Evolutionary conservation across 2,329 filamentous ascomycete species (phyloP).

Genomic region (Uncinocarpus reesii): DNA sequence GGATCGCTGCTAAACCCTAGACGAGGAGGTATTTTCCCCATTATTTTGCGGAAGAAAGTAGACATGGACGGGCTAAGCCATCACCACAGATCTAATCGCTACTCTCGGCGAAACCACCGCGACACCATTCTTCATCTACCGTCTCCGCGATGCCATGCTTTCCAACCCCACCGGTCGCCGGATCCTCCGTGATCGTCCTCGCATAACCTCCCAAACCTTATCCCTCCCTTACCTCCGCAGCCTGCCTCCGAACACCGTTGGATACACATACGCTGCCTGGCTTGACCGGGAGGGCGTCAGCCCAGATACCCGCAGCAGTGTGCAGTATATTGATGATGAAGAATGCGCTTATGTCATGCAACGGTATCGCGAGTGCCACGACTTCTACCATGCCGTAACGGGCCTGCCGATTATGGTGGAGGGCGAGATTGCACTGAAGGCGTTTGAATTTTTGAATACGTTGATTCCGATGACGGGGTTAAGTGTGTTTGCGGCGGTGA

Average conservation of each 20-base stretch:
- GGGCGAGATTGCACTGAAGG: slow-evolving; percentile 94
- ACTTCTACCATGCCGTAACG: slow-evolving; percentile 93
- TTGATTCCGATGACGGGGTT: slow-evolving; percentile 89
- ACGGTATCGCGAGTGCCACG: slow-evolving; percentile 91
- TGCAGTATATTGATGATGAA: slow-evolving; percentile 85
- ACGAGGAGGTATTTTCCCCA: slow-evolving; percentile 54
- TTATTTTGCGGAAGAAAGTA: too few species aligned
- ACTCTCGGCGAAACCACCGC: slow-evolving; percentile 89
- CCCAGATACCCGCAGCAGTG: slow-evolving; percentile 71
- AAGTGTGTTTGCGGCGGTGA: slow-evolving; percentile 60
- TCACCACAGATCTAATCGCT: slow-evolving; percentile 85
- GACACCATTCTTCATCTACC: slow-evolving; percentile 87
- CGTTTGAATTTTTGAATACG: slow-evolving; percentile 94
- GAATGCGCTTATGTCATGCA: slow-evolving; percentile 99
- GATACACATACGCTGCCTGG: slow-evolving; percentile 75
- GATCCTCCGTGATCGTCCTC: slow-evolving; percentile 80
- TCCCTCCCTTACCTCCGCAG: slow-evolving; percentile 59
- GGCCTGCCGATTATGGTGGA: slow-evolving; percentile 86
- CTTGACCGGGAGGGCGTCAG: slow-evolving; percentile 88
- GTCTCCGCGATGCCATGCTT: slow-evolving; percentile 88
- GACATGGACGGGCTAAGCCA: too few species aligned
- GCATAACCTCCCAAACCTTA: slow-evolving; percentile 65
- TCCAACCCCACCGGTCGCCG: slow-evolving; percentile 69
- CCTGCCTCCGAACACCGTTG: slow-evolving; percentile 64
- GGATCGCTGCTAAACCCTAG: slow-evolving; percentile 61